Evolutionary conservation across 176 grass and related monocot genomes (phyloP).

Genomic region (barley (Hordeum vulgare)): DNA sequence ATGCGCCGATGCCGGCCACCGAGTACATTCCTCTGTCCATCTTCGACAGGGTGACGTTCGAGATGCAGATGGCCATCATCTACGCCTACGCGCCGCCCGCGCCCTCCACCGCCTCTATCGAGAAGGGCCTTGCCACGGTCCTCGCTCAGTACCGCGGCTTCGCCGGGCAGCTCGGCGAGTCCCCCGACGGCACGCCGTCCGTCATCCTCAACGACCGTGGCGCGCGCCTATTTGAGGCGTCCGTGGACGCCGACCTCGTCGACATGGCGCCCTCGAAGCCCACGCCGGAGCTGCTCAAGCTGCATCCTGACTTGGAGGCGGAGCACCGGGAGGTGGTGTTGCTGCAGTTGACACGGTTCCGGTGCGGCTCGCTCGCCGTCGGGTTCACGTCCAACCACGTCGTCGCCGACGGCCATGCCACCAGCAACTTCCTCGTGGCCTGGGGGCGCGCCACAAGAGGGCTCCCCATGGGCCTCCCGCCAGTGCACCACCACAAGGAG

Average conservation of each 20-base stretch:
- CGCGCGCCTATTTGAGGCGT: not conserved
- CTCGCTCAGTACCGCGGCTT: slow-evolving; percentile 44
- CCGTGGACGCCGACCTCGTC: not conserved
- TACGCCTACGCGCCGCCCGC: slow-evolving; percentile 55
- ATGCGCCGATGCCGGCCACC: not conserved
- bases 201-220: not conserved
- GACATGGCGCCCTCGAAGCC: not conserved
- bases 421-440: not conserved
- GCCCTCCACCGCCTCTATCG: slow-evolving; percentile 38
- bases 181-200: slow-evolving; percentile 1
- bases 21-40: slow-evolving; percentile 36
- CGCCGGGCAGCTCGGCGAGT: slow-evolving; percentile 30
- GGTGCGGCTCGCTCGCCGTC: not conserved
- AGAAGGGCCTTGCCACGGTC: slow-evolving; percentile 29
- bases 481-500: not conserved
- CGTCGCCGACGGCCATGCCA: not conserved
- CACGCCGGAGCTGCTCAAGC: not conserved
- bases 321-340: not conserved
- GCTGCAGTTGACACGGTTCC: slow-evolving; percentile 13
- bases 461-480: not conserved
- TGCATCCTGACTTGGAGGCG: not conserved
- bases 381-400: not conserved
- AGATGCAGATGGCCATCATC: slow-evolving; percentile 53
- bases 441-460: slow-evolving; percentile 4
- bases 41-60: slow-evolving; percentile 51